Conservation (phyloP, 1,284 basidiomycete genomes). For the Naganishia albida region DNA sequence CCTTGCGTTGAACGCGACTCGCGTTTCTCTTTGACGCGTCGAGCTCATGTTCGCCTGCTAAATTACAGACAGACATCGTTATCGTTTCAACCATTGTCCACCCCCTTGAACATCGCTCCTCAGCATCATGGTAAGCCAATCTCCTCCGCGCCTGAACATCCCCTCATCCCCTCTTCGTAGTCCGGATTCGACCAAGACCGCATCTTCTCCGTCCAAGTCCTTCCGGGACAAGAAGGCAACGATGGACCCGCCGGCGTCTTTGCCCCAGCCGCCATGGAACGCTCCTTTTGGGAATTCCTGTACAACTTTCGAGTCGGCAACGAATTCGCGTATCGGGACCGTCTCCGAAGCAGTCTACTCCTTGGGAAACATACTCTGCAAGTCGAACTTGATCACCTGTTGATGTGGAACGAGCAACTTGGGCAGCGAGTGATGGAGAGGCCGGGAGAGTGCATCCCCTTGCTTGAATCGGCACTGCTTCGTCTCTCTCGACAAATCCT, state of each 20-base stretch:
- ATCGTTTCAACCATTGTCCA: not conserved
- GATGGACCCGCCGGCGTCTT: conserved; percentile 58
- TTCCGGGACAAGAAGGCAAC: conserved; percentile 58
- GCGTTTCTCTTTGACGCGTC: not conserved
- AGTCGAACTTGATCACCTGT: conserved; percentile 86
- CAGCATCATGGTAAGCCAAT: conserved; percentile 9
- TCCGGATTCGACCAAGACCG: conserved; percentile 53
- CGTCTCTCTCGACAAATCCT: conserved; percentile 77
- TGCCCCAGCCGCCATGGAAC: conserved; percentile 73
- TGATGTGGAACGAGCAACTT: conserved; percentile 89
- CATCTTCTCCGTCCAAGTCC: conserved; percentile 75
- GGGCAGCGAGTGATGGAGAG: conserved; percentile 85
- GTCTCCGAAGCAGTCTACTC: conserved; percentile 82
- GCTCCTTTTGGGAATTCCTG: conserved; percentile 78
- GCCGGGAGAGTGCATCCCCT: conserved; percentile 84
- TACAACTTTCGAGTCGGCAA: conserved; percentile 81
- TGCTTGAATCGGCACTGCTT: conserved; percentile 88
- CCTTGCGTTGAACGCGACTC: too few relatives aligned
- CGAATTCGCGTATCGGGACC: conserved; percentile 89
- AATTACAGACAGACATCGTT: conserved; percentile 70
- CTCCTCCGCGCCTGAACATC: too few relatives aligned
- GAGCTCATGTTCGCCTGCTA: conserved; percentile 1
- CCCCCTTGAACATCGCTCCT: not conserved
- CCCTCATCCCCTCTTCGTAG: not conserved
- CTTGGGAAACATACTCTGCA: conserved; percentile 90